Evolutionary conservation across 768 basidiomycete genomes (phyloP).

Genomic region (Clathrus columnatus): DNA sequence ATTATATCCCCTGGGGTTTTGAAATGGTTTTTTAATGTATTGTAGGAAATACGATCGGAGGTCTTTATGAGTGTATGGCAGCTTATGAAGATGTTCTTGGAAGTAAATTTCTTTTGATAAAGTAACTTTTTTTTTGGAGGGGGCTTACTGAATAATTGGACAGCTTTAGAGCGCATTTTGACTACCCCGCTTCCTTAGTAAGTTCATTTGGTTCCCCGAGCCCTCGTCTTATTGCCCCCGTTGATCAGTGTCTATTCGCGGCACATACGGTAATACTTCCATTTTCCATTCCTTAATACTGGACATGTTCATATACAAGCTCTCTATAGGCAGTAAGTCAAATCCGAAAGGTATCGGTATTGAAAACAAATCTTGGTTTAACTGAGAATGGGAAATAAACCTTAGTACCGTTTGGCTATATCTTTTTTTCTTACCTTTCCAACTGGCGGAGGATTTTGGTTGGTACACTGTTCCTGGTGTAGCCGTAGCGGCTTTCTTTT

Average conservation of each 20-base stretch:
- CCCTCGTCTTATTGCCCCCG: background rate
- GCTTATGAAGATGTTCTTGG: conserved; percentile 46
- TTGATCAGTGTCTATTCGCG: conserved; percentile 48
- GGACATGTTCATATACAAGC: background rate
- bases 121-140: background rate
- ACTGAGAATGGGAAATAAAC: background rate
- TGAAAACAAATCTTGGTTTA: background rate
- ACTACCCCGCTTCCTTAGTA: conserved; percentile 61
- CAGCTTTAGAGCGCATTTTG: conserved; percentile 50
- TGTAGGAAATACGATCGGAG: conserved; percentile 41
- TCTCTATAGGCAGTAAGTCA: conserved; percentile 18
- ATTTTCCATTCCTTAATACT: conserved; percentile 18
- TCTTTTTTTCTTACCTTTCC: conserved; percentile 71
- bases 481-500: conserved; percentile 58
- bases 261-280: conserved; percentile 42
- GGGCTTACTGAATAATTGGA: background rate
- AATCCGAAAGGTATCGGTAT: no score
- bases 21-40: background rate
- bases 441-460: conserved; percentile 50
- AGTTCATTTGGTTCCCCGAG: conserved; percentile 20
- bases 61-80: conserved; percentile 39
- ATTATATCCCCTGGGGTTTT: background rate
- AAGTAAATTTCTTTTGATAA: conserved; percentile 24
- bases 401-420: conserved; percentile 59
- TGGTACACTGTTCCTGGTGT: conserved; percentile 64